Evolutionary conservation across 1,284 basidiomycete genomes (phyloP).

Genomic region (Neolentinus lepideus): DNA sequence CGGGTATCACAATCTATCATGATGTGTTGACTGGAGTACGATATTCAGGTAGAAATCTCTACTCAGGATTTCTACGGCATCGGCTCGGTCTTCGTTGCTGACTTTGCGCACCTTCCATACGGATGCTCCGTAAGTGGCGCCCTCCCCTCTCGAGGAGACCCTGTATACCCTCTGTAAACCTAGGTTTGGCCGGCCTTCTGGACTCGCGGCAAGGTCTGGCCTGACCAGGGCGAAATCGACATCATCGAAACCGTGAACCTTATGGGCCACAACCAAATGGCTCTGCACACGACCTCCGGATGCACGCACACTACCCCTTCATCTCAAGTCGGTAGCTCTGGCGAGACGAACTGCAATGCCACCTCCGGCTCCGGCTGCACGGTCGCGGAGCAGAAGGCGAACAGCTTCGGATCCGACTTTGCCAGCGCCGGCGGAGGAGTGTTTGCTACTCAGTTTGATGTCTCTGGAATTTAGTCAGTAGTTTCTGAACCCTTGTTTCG

Average conservation of each 20-base stretch:
- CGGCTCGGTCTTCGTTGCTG: constrained; percentile 13
- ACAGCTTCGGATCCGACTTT: constrained; percentile 28
- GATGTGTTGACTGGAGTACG: constrained; percentile 2
- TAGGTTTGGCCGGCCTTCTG: constrained; percentile 50
- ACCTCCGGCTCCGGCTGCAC: background rate
- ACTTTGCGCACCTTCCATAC: constrained; percentile 13
- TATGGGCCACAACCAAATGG: constrained; percentile 41
- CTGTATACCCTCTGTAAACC: background rate
- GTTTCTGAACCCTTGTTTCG: constrained; percentile 2
- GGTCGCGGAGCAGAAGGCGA: constrained; percentile 5
- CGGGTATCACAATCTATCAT: background rate
- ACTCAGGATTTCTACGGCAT: constrained; percentile 10
- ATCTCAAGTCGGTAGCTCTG: background rate
- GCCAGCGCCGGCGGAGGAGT: constrained; percentile 30
- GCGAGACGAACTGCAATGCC: background rate
- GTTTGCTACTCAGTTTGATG: constrained; percentile 28
- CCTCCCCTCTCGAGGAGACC: no score
- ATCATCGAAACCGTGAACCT: constrained; percentile 51
- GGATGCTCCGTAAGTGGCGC: constrained; percentile 13
- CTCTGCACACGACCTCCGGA: constrained; percentile 19
- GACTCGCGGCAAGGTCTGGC: constrained; percentile 36
- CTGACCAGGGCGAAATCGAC: constrained; percentile 38
- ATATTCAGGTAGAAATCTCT: constrained; percentile 9
- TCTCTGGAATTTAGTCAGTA: constrained; percentile 25
- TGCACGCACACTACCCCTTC: background rate